phyloP scores from a whole-genome alignment of 2,329 filamentous ascomycete species.

The Byssochlamys sp. region DNA sequence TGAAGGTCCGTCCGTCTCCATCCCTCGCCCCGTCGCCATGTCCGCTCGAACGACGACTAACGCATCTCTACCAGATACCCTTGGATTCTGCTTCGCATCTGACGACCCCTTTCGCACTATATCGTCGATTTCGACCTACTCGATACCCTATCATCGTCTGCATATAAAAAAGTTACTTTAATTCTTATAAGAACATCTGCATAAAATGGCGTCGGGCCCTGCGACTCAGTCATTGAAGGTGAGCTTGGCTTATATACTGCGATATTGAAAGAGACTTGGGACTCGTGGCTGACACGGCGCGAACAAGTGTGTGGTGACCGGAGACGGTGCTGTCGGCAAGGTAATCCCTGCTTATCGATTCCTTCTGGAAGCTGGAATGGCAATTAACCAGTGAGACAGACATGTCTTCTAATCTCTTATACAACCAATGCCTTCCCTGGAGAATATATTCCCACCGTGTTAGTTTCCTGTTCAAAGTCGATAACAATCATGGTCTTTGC shows the following conservation, averaged over 20 bases:
- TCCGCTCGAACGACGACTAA: background rate
- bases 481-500: constrained; percentile 5
- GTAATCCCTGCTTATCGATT: constrained; percentile 17
- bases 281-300: constrained; percentile 28
- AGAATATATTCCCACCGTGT: constrained; percentile 96
- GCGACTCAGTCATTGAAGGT: constrained; percentile 90
- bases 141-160: constrained; percentile 2
- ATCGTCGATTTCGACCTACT: constrained; percentile 11
- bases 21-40: background rate
- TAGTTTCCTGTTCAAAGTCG: constrained; percentile 18
- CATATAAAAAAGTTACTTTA: background rate
- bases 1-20: background rate
- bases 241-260: constrained; percentile 16
- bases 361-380: constrained; percentile 1
- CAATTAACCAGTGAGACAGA: constrained; percentile 46
- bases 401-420: constrained; percentile 97
- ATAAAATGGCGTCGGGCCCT: constrained; percentile 63
- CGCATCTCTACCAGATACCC: background rate
- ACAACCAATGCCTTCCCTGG: constrained; percentile 99
- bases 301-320: constrained; percentile 85
- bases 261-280: background rate
- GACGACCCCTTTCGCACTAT: constrained; percentile 1
- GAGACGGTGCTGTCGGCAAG: constrained; percentile 98
- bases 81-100: constrained; percentile 1
- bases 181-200: constrained; percentile 1